Conservation (phyloP, 176 grass and related monocot species). For the Typha latifolia region DNA sequence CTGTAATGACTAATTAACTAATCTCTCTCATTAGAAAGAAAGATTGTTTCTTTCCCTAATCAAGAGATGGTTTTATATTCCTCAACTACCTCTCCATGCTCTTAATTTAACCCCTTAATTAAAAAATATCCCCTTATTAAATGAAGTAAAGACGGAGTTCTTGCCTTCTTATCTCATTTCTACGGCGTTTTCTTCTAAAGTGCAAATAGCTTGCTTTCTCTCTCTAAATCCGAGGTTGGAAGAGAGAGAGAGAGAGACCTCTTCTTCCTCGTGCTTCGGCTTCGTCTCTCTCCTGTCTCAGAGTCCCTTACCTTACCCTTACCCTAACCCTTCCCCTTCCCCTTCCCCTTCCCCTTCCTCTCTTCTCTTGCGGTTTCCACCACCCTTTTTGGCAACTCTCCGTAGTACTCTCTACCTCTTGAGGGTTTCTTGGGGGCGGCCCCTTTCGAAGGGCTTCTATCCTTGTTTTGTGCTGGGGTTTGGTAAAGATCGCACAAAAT, state of each 20-base stretch:
- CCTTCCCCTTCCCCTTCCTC: neutral
- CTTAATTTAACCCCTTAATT: neutral
- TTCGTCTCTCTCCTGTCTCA: neutral
- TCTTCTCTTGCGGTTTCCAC: conserved; percentile 7
- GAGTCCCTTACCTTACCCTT: conserved; percentile 23
- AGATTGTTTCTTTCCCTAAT: too few relatives aligned
- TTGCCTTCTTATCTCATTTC: neutral
- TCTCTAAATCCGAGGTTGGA: neutral
- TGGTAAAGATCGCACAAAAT: neutral
- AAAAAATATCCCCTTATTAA: neutral
- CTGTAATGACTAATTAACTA: too few relatives aligned
- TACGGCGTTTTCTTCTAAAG: neutral
- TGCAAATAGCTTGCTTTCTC: too few relatives aligned
- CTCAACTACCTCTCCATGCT: neutral
- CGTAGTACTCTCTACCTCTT: too few relatives aligned
- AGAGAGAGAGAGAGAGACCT: neutral
- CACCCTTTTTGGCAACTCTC: neutral
- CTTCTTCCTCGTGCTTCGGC: neutral
- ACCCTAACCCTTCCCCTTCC: neutral
- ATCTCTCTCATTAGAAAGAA: too few relatives aligned
- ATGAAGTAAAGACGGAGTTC: neutral
- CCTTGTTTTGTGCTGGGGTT: neutral
- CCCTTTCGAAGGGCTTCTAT: conserved; percentile 9
- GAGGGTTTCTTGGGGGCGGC: conserved; percentile 1
- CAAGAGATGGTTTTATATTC: neutral